Percentiles rank a stretch among this genome's conserved stretches.
Evolutionary conservation across 2,329 filamentous ascomycete genomes (phyloP).

Genomic region (Microsporum ferrugineum): DNA sequence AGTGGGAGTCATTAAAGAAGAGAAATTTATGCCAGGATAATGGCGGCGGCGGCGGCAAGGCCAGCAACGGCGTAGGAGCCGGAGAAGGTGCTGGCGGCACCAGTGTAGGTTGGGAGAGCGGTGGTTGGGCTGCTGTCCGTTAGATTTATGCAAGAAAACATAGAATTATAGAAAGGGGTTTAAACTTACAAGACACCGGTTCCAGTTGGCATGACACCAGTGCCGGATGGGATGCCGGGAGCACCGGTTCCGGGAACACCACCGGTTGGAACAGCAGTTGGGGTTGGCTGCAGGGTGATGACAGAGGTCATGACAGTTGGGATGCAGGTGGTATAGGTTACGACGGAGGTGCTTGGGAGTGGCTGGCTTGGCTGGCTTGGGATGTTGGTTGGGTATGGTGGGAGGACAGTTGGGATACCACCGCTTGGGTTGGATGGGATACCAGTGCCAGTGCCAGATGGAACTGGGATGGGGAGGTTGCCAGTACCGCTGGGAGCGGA

Average conservation of each 20-base stretch:
- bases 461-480: background rate
- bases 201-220: conserved; percentile 5
- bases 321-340: conserved; percentile 44
- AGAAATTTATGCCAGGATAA: conserved; percentile 24
- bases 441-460: conserved; percentile 15
- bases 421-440: conserved; percentile 27
- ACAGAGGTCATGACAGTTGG: conserved; percentile 14
- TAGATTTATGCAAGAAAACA: background rate
- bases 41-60: conserved; percentile 21
- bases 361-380: background rate
- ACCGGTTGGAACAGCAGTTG: conserved; percentile 10
- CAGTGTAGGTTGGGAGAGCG: conserved; percentile 19
- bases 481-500: conserved; percentile 7
- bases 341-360: conserved; percentile 21
- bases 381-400: conserved; percentile 7
- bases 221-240: conserved; percentile 2
- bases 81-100: conserved; percentile 22
- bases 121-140: conserved; percentile 4
- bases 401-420: background rate
- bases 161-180: background rate
- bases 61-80: conserved; percentile 22
- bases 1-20: conserved; percentile 13
- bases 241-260: conserved; percentile 8
- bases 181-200: conserved; percentile 2
- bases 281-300: conserved; percentile 12